phyloP scores from a whole-genome alignment of 2,329 filamentous ascomycete genomes.

The Hirsutella rhossiliensis region DNA sequence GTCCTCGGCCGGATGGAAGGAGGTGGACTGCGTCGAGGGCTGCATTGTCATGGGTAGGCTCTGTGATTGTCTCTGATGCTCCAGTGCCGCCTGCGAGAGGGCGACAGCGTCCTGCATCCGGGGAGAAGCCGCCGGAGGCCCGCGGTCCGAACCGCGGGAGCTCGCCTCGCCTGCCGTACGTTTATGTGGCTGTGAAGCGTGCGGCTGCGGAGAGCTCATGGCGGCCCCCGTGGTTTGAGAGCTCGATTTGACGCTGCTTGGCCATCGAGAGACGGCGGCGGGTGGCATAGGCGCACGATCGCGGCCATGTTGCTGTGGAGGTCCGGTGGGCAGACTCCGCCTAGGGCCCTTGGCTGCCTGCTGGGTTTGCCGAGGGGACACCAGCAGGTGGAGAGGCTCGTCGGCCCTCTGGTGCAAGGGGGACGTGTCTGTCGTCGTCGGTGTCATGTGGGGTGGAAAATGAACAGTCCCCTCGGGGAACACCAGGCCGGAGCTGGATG shows the following conservation, averaged over 20 bases:
- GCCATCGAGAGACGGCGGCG: not conserved
- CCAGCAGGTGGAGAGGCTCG: not conserved
- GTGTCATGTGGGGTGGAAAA: slow-evolving; percentile 5
- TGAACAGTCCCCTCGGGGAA: slow-evolving; percentile 9
- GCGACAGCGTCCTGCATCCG: slow-evolving; percentile 1
- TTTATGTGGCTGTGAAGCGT: too few relatives aligned
- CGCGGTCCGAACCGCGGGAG: too few relatives aligned
- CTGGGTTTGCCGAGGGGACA: not conserved
- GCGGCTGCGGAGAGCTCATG: not conserved
- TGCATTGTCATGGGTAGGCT: slow-evolving; percentile 11
- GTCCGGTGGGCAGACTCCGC: not conserved
- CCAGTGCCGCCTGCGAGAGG: slow-evolving; percentile 8
- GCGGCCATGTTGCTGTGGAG: not conserved
- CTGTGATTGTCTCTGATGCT: slow-evolving; percentile 16
- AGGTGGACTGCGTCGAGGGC: slow-evolving; percentile 17
- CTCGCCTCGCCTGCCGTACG: too few relatives aligned
- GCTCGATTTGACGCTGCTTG: not conserved
- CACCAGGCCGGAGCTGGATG: slow-evolving; percentile 4
- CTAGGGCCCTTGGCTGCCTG: not conserved
- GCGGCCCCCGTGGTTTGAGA: not conserved
- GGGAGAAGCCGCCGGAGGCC: not conserved
- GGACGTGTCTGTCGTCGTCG: not conserved
- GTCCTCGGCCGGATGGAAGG: slow-evolving; percentile 13
- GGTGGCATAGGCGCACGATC: not conserved
- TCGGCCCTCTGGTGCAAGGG: not conserved